Conservation (phyloP, 2,329 filamentous ascomycete species). For the Pestalotiopsis sp. region DNA sequence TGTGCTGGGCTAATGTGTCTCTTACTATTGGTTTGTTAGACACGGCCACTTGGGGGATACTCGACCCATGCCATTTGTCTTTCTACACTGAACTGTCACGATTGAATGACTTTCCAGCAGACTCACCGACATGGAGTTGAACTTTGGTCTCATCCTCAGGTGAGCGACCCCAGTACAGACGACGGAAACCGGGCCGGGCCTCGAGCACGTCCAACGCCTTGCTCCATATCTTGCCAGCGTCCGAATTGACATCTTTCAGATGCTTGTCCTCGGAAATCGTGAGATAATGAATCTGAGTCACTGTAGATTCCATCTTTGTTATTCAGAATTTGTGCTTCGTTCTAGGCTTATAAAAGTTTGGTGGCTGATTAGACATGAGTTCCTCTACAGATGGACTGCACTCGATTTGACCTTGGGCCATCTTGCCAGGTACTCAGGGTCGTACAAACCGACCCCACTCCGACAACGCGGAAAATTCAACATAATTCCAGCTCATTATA, state of each 20-base stretch:
- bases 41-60: neutral
- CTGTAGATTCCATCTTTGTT: neutral
- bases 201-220: neutral
- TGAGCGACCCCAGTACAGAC: constrained; percentile 9
- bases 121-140: constrained; percentile 7
- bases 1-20: neutral
- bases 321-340: neutral
- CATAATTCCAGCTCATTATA: neutral
- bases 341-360: neutral
- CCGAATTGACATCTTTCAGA: constrained; percentile 6
- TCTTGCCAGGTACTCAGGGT: neutral
- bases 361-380: neutral
- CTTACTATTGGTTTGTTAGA: neutral
- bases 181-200: neutral
- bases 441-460: neutral
- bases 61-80: too few relatives aligned
- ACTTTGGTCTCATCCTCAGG: constrained; percentile 6
- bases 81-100: neutral
- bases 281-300: constrained; percentile 21
- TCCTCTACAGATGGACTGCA: neutral
- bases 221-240: constrained; percentile 11
- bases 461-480: neutral
- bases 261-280: constrained; percentile 12
- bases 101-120: neutral
- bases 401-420: neutral